Conservation (phyloP, 2,329 filamentous ascomycete genomes). For the Cryphonectria carpinicola region DNA sequence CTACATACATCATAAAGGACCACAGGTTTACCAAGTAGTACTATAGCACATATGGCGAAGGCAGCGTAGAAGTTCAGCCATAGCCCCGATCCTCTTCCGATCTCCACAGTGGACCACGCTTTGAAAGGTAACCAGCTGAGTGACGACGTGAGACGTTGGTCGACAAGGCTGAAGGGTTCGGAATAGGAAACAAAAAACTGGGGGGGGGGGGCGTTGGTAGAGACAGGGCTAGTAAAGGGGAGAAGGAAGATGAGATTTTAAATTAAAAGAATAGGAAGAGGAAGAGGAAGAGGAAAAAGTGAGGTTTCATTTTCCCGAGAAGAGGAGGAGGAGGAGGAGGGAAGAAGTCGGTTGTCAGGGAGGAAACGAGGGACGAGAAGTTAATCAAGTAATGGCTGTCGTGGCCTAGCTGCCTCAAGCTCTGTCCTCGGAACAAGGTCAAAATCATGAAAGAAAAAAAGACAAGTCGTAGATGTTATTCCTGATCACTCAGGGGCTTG, state of each 20-base stretch:
- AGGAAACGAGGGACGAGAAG: background rate
- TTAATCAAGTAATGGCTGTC: background rate
- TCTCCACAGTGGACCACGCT: background rate
- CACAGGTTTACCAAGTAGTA: background rate
- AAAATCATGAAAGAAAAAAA: background rate
- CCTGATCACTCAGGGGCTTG: background rate
- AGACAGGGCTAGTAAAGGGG: background rate
- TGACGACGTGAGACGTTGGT: conserved; percentile 5
- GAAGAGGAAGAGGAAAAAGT: background rate
- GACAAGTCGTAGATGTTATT: background rate
- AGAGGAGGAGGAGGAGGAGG: background rate
- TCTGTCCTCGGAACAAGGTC: background rate
- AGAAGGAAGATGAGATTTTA: too few relatives aligned
- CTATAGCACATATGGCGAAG: too few relatives aligned
- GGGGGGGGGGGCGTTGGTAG: background rate
- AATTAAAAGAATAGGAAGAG: too few relatives aligned
- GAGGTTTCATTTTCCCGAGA: background rate
- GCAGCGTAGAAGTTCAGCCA: background rate
- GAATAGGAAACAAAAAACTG: background rate
- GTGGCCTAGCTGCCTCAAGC: background rate
- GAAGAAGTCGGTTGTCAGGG: background rate
- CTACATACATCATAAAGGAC: background rate
- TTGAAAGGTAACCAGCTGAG: background rate
- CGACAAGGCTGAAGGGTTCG: conserved; percentile 5
- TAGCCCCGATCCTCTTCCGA: background rate